These are phyloP conservation scores for Colletotrichum orchidophilum DNA, from an alignment of 2,329 filamentous ascomycete genomes.

Conservation along the genomic window DNA sequence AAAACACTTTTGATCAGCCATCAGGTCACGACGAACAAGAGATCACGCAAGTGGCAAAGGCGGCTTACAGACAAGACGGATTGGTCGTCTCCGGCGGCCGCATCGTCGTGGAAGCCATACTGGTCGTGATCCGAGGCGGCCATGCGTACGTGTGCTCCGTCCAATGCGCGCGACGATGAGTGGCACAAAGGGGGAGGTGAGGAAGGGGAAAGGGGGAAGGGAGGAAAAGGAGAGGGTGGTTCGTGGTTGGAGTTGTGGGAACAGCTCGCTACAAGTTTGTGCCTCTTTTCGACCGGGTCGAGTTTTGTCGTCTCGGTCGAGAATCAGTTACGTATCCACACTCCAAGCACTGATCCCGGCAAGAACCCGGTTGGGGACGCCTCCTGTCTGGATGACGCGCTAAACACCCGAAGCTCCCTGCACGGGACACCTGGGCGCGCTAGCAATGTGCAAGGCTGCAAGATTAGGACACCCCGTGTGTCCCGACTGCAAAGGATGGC, in stretches of 20 bases:
- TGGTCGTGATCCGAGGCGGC: constrained; percentile 52
- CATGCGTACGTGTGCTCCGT: constrained; percentile 42
- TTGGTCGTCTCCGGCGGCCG: constrained; percentile 56
- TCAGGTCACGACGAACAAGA: constrained; percentile 32
- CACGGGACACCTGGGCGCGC: constrained; percentile 12
- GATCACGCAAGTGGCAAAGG: constrained; percentile 23
- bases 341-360: constrained; percentile 18
- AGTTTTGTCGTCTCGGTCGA: constrained; percentile 34
- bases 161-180: constrained; percentile 29
- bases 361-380: constrained; percentile 20
- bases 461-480: background rate
- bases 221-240: constrained; percentile 5
- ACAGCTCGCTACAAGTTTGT: background rate
- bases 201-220: background rate
- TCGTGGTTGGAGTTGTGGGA: background rate
- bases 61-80: constrained; percentile 52
- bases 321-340: constrained; percentile 33
- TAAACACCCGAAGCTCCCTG: constrained; percentile 24
- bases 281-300: constrained; percentile 27
- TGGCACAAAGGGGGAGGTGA: constrained; percentile 13
- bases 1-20: constrained; percentile 6
- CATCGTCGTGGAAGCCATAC: constrained; percentile 58
- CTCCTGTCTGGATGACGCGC: constrained; percentile 24
- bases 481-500: background rate
- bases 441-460: constrained; percentile 1